Percentiles rank a stretch among this genome's conserved stretches.
phyloP scores from a whole-genome alignment of 768 basidiomycete species.

The Sporobolomyces roseus region DNA sequence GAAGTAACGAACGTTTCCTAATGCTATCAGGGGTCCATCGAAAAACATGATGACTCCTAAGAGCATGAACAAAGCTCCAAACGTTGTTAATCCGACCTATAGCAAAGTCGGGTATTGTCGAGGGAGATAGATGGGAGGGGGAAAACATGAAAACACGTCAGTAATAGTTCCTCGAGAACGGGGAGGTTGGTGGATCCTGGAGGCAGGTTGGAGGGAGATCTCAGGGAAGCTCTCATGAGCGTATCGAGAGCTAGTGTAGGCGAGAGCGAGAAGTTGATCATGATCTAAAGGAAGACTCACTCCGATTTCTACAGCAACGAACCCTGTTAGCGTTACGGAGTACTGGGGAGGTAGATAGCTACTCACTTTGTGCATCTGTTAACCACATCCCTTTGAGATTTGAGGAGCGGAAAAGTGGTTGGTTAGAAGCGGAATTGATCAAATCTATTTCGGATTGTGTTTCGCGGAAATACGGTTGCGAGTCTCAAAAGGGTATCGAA shows the following conservation, averaged over 20 bases:
- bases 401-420: not conserved
- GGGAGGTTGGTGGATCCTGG: too few relatives aligned
- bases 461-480: too few relatives aligned
- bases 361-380: constrained; percentile 57
- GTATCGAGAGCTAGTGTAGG: too few relatives aligned
- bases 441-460: too few relatives aligned
- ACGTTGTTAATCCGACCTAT: constrained; percentile 91
- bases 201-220: too few relatives aligned
- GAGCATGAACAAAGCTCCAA: constrained; percentile 92
- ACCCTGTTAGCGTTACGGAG: not conserved
- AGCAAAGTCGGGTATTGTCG: not conserved
- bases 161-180: too few relatives aligned
- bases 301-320: constrained; percentile 17
- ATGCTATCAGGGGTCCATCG: constrained; percentile 86
- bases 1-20: constrained; percentile 74
- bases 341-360: not conserved
- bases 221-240: too few relatives aligned
- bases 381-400: constrained; percentile 45
- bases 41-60: constrained; percentile 94
- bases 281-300: not conserved
- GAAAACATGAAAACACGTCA: constrained; percentile 4
- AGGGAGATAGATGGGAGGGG: not conserved
- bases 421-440: not conserved
- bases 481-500: too few relatives aligned
- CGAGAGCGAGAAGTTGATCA: not conserved